Evolutionary conservation across 2,329 filamentous ascomycete species (phyloP).

Genomic region (Coleophoma eucalyptorum): DNA sequence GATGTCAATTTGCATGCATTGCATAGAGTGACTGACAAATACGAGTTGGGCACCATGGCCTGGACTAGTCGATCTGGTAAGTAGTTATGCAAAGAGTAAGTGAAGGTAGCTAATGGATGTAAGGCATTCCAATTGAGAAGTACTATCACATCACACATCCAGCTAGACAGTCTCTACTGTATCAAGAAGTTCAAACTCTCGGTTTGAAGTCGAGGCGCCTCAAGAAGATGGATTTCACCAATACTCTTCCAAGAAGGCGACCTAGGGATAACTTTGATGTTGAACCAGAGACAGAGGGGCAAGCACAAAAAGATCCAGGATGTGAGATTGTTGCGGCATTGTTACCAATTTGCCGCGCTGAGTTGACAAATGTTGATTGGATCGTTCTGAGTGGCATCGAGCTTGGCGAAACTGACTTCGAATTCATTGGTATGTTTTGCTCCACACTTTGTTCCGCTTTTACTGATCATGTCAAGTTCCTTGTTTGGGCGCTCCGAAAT

Average conservation of each 20-base stretch:
- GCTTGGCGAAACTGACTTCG: conserved; percentile 67
- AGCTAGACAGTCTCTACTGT: conserved; percentile 45
- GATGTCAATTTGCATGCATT: conserved; percentile 60
- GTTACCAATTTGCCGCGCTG: conserved; percentile 62
- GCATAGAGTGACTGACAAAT: conserved; percentile 55
- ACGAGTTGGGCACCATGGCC: conserved; percentile 60
- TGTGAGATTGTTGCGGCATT: conserved; percentile 68
- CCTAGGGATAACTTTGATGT: conserved; percentile 35
- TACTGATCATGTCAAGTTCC: conserved; percentile 46
- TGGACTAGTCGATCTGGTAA: conserved; percentile 39
- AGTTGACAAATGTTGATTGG: conserved; percentile 69
- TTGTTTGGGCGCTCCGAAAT: conserved; percentile 49
- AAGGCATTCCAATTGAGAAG: conserved; percentile 27
- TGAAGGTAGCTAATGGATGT: conserved; percentile 22
- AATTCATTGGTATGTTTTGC: conserved; percentile 34
- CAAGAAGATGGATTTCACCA: conserved; percentile 61
- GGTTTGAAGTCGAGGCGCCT: conserved; percentile 62
- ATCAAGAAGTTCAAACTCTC: conserved; percentile 65
- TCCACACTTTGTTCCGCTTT: background rate
- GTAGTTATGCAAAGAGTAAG: too few species aligned
- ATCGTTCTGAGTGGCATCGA: conserved; percentile 64
- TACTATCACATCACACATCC: conserved; percentile 27
- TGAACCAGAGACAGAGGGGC: conserved; percentile 36
- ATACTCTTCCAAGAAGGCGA: conserved; percentile 52
- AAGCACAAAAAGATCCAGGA: conserved; percentile 50